Evolutionary conservation across 768 basidiomycete species (phyloP).

Genomic region (Amanita jacksonii): DNA sequence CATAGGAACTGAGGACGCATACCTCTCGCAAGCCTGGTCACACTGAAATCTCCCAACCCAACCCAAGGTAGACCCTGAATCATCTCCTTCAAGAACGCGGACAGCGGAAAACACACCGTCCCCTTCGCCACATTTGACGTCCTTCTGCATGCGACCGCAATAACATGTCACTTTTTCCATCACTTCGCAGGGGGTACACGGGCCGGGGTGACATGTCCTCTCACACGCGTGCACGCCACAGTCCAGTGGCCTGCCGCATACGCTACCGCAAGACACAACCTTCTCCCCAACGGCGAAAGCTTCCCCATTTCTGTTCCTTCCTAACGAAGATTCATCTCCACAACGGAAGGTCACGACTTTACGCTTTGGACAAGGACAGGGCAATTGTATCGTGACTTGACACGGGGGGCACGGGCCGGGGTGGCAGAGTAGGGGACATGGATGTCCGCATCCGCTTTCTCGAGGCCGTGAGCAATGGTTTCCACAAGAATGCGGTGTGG

Average conservation of each 20-base stretch:
- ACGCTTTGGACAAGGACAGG: constrained; percentile 71
- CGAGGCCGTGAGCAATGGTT: constrained; percentile 56
- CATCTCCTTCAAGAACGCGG: constrained; percentile 31
- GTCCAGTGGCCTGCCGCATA: constrained; percentile 36
- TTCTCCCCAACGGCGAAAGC: constrained; percentile 12
- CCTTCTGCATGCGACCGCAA: constrained; percentile 62
- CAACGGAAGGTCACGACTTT: constrained; percentile 51
- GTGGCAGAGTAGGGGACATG: constrained; percentile 81
- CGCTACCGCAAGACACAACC: constrained; percentile 31
- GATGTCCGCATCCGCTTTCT: constrained; percentile 56
- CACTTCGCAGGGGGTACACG: constrained; percentile 56
- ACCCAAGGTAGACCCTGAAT: constrained; percentile 9
- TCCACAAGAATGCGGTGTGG: constrained; percentile 73
- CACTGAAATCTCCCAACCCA: constrained; percentile 67
- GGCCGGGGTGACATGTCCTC: constrained; percentile 65
- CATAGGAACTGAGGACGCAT: constrained; percentile 11
- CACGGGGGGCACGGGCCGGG: constrained; percentile 97
- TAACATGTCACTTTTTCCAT: constrained; percentile 56
- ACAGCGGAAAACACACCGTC: constrained; percentile 21
- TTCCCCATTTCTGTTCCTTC: constrained; percentile 19
- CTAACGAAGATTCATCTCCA: constrained; percentile 23
- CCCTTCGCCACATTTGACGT: constrained; percentile 61
- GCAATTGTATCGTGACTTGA: constrained; percentile 61
- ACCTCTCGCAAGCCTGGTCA: constrained; percentile 49
- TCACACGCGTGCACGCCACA: constrained; percentile 71